Evolutionary conservation across 192 early-diverging fungal genomes (phyloP).

Genomic region (Coemansia erecta): DNA sequence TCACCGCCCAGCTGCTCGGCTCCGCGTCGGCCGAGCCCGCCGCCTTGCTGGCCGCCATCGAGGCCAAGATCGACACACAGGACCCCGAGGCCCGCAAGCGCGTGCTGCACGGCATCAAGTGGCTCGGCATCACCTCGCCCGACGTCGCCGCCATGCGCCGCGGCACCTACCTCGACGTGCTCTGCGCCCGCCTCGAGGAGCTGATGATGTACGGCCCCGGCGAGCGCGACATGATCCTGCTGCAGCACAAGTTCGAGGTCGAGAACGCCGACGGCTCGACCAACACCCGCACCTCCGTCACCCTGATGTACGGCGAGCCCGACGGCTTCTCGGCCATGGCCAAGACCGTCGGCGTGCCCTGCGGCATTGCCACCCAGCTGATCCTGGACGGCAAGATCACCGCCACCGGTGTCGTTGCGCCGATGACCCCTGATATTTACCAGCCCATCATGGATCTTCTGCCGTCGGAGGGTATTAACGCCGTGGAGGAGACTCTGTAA

Average conservation of each 20-base stretch:
- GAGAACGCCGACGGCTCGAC: constrained; percentile 82
- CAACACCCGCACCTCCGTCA: constrained; percentile 89
- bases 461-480: constrained; percentile 85
- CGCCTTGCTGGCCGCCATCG: constrained; percentile 61
- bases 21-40: constrained; percentile 20
- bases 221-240: constrained; percentile 96
- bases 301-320: constrained; percentile 90
- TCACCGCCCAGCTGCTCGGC: constrained; percentile 61
- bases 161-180: constrained; percentile 82
- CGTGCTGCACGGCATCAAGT: constrained; percentile 73
- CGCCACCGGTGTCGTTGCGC: constrained; percentile 85
- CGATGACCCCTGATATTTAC: constrained; percentile 86
- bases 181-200: constrained; percentile 94
- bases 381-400: constrained; percentile 82
- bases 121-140: constrained; percentile 86
- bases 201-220: constrained; percentile 91
- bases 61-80: constrained; percentile 64
- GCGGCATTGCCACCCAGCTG: constrained; percentile 91
- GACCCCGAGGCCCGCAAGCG: constrained; percentile 57
- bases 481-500: constrained; percentile 66
- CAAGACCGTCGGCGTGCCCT: constrained; percentile 93
- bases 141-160: constrained; percentile 59
- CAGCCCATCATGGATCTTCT: constrained; percentile 86
- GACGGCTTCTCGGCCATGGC: constrained; percentile 93
- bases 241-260: constrained; percentile 96